phyloP scores from a whole-genome alignment of 345 rosid genomes.

The Brassica napus region DNA sequence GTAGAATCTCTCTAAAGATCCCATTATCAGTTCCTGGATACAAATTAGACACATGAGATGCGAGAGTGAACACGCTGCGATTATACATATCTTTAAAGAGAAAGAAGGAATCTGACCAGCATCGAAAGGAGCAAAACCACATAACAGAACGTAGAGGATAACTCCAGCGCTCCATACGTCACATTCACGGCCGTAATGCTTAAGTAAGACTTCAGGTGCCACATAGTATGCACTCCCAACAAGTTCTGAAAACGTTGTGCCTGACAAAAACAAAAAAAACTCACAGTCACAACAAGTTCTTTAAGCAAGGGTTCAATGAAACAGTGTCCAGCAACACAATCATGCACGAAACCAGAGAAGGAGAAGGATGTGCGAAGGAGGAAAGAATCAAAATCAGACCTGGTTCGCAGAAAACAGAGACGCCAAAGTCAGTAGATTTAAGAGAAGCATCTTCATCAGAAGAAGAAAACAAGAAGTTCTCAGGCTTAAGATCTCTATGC shows the following conservation, averaged over 20 bases:
- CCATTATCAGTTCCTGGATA: constrained; percentile 66
- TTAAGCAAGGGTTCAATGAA: background rate
- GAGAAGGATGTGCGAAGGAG: background rate
- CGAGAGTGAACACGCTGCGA: background rate
- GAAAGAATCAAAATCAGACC: constrained; percentile 39
- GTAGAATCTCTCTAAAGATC: constrained; percentile 69
- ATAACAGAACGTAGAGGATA: constrained; percentile 64
- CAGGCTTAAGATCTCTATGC: constrained; percentile 84
- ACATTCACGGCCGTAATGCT: constrained; percentile 65
- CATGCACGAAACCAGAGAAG: background rate
- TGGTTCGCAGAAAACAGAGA: constrained; percentile 73
- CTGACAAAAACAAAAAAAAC: constrained; percentile 35
- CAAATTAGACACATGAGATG: constrained; percentile 19
- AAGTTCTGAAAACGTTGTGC: constrained; percentile 55
- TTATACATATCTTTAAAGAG: background rate
- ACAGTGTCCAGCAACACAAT: background rate
- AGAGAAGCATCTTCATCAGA: constrained; percentile 71
- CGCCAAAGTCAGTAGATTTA: constrained; percentile 83
- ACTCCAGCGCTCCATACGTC: constrained; percentile 90
- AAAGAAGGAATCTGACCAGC: constrained; percentile 51
- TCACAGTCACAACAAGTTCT: background rate
- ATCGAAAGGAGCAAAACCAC: constrained; percentile 88
- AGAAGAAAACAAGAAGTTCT: constrained; percentile 65
- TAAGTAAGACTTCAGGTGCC: constrained; percentile 75
- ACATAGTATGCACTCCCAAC: constrained; percentile 87